Evolutionary conservation across 768 basidiomycete genomes (phyloP).

Genomic region (Tricholomella constricta): DNA sequence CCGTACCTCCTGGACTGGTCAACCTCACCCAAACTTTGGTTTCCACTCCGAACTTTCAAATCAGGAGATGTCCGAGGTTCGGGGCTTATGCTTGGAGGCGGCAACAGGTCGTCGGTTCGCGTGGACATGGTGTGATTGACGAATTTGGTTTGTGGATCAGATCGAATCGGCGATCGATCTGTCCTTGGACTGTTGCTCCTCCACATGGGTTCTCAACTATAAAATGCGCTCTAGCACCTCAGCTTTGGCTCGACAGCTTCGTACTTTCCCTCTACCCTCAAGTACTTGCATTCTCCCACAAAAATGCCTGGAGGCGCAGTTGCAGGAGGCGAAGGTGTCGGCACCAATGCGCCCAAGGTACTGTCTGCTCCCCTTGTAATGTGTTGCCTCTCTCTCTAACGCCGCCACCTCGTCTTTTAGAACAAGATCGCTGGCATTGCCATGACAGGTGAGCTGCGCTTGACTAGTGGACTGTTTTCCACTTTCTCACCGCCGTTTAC

Average conservation of each 20-base stretch:
- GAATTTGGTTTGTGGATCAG: slow-evolving; percentile 4
- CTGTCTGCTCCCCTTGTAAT: neutral
- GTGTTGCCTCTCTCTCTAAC: neutral
- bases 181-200: neutral
- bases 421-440: slow-evolving; percentile 43
- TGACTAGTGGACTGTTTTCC: neutral
- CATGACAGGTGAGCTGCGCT: slow-evolving; percentile 34
- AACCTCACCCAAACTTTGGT: too few relatives aligned
- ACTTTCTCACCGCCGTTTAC: neutral
- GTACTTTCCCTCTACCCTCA: neutral
- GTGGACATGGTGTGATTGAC: neutral
- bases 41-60: too few relatives aligned
- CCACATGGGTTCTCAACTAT: slow-evolving; percentile 1
- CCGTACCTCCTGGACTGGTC: too few relatives aligned
- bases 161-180: slow-evolving; percentile 9
- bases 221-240: slow-evolving; percentile 9
- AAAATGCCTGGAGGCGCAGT: slow-evolving; percentile 38
- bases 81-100: neutral
- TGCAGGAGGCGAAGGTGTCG: slow-evolving; percentile 33
- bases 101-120: neutral
- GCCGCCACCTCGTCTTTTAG: slow-evolving; percentile 17
- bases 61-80: too few relatives aligned
- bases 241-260: neutral
- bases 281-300: neutral
- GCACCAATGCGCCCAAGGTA: slow-evolving; percentile 37